Evolutionary conservation across 768 basidiomycete species (phyloP).

Genomic region (Saitozyma sp.): DNA sequence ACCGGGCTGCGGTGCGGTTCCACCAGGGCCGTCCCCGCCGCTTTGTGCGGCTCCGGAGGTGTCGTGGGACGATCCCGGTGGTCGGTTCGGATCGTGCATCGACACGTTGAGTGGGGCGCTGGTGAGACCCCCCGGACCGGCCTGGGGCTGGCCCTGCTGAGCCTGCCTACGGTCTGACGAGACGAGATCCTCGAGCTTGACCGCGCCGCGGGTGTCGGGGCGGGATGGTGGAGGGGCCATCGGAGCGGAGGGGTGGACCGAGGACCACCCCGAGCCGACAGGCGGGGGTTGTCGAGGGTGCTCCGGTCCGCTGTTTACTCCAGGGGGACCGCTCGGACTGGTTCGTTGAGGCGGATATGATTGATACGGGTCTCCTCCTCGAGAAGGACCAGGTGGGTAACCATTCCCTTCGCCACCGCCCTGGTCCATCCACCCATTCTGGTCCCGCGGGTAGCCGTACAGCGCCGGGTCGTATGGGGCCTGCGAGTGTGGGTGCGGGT

Average conservation of each 20-base stretch:
- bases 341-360: too few relatives aligned
- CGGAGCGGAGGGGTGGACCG: neutral
- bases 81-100: neutral
- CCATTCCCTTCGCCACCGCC: too few relatives aligned
- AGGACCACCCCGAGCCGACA: neutral
- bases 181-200: slow-evolving; percentile 25
- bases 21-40: slow-evolving; percentile 10
- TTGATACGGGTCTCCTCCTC: too few relatives aligned
- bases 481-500: too few relatives aligned
- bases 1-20: slow-evolving; percentile 15
- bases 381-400: too few relatives aligned
- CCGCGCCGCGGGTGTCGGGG: slow-evolving; percentile 4
- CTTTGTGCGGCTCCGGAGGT: neutral
- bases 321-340: too few relatives aligned
- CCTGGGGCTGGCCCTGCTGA: neutral
- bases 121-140: slow-evolving; percentile 13
- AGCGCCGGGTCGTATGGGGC: too few relatives aligned
- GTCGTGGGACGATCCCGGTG: neutral
- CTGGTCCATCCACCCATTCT: too few relatives aligned
- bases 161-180: neutral
- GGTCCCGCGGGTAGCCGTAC: too few relatives aligned
- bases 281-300: neutral
- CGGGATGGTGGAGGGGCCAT: neutral
- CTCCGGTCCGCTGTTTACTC: too few relatives aligned
- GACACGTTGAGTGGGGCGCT: slow-evolving; percentile 6